Percentiles rank a stretch among this genome's conserved stretches.
phyloP scores from a whole-genome alignment of 192 early-diverging fungal genomes.

The Powellomyces hirtus region DNA sequence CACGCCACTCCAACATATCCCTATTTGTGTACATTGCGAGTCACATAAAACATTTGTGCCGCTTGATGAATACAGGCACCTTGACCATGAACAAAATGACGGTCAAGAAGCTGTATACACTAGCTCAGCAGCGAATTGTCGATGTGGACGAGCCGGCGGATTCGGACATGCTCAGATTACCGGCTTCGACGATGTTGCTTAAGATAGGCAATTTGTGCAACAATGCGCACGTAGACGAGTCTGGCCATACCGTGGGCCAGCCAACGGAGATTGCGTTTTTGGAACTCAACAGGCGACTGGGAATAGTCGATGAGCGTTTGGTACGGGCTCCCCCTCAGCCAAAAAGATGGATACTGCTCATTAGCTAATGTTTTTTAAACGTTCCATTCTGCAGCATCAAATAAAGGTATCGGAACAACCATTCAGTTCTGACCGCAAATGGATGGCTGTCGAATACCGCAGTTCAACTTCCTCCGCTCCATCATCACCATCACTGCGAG shows the following conservation, averaged over 20 bases:
- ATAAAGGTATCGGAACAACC: constrained; percentile 74
- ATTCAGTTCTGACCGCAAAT: constrained; percentile 93
- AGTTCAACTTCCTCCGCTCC: background rate
- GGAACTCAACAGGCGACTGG: constrained; percentile 57
- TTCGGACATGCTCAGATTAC: constrained; percentile 45
- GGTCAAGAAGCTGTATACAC: constrained; percentile 77
- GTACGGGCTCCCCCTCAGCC: constrained; percentile 39
- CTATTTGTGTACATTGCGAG: background rate
- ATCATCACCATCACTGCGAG: background rate
- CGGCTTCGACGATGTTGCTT: constrained; percentile 49
- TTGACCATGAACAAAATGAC: constrained; percentile 96
- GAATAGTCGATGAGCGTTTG: constrained; percentile 71
- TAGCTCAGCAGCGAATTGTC: constrained; percentile 36
- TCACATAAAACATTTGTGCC: background rate
- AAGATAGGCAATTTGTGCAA: constrained; percentile 78
- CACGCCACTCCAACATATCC: background rate
- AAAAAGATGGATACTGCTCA: background rate
- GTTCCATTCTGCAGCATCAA: background rate
- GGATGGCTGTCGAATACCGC: constrained; percentile 75
- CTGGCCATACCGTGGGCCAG: constrained; percentile 79
- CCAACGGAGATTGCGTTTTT: constrained; percentile 93
- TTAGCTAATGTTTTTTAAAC: constrained; percentile 5
- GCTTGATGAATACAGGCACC: constrained; percentile 55
- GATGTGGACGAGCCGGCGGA: constrained; percentile 42
- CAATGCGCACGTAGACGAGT: constrained; percentile 75